phyloP scores from a whole-genome alignment of 2,329 filamentous ascomycete genomes.

The Torrubiellomyces zombiae region DNA sequence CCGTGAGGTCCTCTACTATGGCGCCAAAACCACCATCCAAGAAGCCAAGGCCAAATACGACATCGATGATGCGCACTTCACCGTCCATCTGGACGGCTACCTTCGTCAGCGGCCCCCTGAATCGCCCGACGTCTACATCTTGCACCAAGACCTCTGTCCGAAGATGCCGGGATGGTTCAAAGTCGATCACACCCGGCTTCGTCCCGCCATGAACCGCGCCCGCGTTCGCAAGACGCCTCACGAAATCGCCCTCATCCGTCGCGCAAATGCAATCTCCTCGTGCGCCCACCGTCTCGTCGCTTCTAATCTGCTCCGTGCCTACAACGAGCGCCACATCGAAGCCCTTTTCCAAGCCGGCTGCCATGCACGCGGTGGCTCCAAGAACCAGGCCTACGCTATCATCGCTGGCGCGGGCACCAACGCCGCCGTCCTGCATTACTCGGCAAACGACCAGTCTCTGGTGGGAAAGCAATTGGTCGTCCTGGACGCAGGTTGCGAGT shows the following conservation, averaged over 20 bases:
- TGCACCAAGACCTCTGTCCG: slow-evolving; percentile 35
- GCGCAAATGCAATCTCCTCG: slow-evolving; percentile 66
- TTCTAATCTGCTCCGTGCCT: slow-evolving; percentile 40
- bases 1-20: slow-evolving; percentile 45
- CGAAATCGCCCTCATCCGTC: slow-evolving; percentile 66
- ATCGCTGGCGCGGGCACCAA: slow-evolving; percentile 77
- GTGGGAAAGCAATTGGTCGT: slow-evolving; percentile 56
- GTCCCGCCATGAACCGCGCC: slow-evolving; percentile 59
- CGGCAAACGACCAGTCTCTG: slow-evolving; percentile 59
- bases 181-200: slow-evolving; percentile 39
- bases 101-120: slow-evolving; percentile 21
- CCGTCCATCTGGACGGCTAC: slow-evolving; percentile 30
- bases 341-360: slow-evolving; percentile 61
- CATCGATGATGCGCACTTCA: slow-evolving; percentile 53
- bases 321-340: slow-evolving; percentile 71
- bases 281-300: slow-evolving; percentile 62
- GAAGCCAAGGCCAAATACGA: slow-evolving; percentile 48
- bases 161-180: no score
- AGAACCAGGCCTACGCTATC: slow-evolving; percentile 69
- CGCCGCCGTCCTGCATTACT: slow-evolving; percentile 75
- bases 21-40: slow-evolving; percentile 39
- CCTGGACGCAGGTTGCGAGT: slow-evolving; percentile 80
- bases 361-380: slow-evolving; percentile 53
- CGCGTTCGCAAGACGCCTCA: slow-evolving; percentile 75
- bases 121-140: slow-evolving; percentile 24